Evolutionary conservation across 2,329 filamentous ascomycete genomes (phyloP).

Genomic region (Tympanopsis confertula): DNA sequence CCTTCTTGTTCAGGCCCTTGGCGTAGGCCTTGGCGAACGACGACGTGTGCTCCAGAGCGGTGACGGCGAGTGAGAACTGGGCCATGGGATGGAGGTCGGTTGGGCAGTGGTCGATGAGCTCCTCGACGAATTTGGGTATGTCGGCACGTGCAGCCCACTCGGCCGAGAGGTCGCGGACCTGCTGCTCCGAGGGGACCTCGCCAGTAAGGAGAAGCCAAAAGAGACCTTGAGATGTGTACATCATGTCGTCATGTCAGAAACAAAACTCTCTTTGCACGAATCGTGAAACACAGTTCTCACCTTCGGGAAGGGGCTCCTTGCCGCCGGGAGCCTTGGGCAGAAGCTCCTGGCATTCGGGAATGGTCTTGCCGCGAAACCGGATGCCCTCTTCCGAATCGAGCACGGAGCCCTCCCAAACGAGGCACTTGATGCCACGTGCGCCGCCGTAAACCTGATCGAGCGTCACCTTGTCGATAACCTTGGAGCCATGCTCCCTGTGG

Average conservation of each 20-base stretch:
- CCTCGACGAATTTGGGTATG: constrained; percentile 94
- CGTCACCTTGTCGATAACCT: constrained; percentile 93
- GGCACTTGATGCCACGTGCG: constrained; percentile 95
- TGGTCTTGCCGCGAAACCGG: constrained; percentile 97
- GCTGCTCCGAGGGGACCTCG: constrained; percentile 93
- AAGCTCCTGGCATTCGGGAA: constrained; percentile 95
- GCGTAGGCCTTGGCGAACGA: constrained; percentile 97
- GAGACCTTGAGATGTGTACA: constrained; percentile 43
- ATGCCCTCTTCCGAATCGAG: constrained; percentile 98
- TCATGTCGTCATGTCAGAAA: constrained; percentile 1
- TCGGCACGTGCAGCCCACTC: constrained; percentile 98
- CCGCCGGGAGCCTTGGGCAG: constrained; percentile 95
- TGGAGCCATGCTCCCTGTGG: constrained; percentile 78
- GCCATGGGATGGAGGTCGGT: constrained; percentile 99
- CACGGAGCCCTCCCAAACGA: constrained; percentile 98
- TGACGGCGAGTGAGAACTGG: constrained; percentile 95
- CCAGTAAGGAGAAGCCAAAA: constrained; percentile 99
- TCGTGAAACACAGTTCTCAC: too few relatives aligned
- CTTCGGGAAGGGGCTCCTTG: constrained; percentile 92
- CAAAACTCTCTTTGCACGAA: too few relatives aligned
- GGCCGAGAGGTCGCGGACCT: constrained; percentile 93
- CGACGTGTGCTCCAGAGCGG: constrained; percentile 95
- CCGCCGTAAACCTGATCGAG: constrained; percentile 99
- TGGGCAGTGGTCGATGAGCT: constrained; percentile 99
- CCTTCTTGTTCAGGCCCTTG: constrained; percentile 97